Conservation (phyloP, 306 rosid genomes). For the Mucuna pruriens region DNA sequence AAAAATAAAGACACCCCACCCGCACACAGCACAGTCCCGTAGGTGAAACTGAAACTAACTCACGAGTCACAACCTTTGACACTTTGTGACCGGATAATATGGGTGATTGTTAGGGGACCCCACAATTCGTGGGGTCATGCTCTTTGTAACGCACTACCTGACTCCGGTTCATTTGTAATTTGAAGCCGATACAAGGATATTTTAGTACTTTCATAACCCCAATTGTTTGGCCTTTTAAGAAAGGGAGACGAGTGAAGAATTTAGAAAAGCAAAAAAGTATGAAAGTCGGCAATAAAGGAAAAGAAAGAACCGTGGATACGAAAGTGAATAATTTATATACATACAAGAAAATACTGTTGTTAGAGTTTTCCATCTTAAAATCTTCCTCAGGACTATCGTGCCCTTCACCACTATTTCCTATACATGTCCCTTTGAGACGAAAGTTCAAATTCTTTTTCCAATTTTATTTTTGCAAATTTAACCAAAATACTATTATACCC, state of each 20-base stretch:
- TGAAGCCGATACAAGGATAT: neutral
- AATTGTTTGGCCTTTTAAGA: slow-evolving; percentile 9
- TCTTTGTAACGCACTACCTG: neutral
- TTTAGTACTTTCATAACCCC: neutral
- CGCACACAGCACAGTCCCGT: slow-evolving; percentile 1
- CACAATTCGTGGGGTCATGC: slow-evolving; percentile 22
- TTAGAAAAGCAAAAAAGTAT: slow-evolving; percentile 32
- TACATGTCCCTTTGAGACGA: neutral
- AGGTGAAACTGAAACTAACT: slow-evolving; percentile 33
- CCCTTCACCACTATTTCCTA: neutral
- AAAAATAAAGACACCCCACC: slow-evolving; percentile 4
- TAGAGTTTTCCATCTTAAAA: neutral
- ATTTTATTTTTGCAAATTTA: neutral
- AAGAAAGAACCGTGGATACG: slow-evolving; percentile 6
- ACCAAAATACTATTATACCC: neutral
- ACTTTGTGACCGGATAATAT: slow-evolving; percentile 13
- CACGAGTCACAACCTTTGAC: slow-evolving; percentile 7
- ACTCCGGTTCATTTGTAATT: neutral
- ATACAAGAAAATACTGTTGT: neutral
- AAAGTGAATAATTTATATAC: too few species aligned
- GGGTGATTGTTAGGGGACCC: slow-evolving; percentile 20
- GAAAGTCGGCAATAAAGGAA: slow-evolving; percentile 30
- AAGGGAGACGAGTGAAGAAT: slow-evolving; percentile 33
- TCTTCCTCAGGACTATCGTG: neutral
- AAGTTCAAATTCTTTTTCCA: neutral